A percentile compares a stretch with the other conserved stretches of the same genome.
These are phyloP conservation scores for Anisodus acutangulus DNA, from an alignment of 257 asterid genomes.

Conservation along the genomic window DNA sequence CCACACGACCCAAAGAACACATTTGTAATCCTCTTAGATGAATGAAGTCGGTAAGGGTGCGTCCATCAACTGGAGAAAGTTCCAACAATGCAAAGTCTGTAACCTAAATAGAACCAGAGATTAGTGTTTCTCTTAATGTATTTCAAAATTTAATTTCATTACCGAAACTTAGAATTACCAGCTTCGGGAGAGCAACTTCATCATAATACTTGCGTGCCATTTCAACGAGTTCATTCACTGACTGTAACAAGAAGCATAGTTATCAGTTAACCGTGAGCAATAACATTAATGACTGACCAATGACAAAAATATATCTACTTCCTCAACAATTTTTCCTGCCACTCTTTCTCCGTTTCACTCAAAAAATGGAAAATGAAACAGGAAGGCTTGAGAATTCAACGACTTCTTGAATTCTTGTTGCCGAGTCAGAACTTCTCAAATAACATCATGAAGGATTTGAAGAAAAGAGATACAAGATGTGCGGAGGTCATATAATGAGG, in stretches of 20 bases:
- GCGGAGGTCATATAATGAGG: background rate
- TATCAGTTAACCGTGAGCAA: constrained; percentile 6
- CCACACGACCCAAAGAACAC: constrained; percentile 97
- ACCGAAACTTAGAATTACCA: constrained; percentile 55
- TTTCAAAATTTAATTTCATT: constrained; percentile 30
- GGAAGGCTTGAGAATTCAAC: background rate
- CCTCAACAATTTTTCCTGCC: constrained; percentile 14
- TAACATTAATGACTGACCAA: constrained; percentile 32
- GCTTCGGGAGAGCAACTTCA: constrained; percentile 93
- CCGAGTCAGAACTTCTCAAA: background rate
- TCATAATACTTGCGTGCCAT: constrained; percentile 82
- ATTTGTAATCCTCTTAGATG: constrained; percentile 94
- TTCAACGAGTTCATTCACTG: constrained; percentile 80
- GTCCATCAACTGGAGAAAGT: constrained; percentile 99
- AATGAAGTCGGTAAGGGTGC: constrained; percentile 97
- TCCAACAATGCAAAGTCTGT: constrained; percentile 98
- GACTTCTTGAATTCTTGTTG: background rate
- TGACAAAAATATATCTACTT: background rate
- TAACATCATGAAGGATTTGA: background rate
- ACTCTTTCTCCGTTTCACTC: background rate
- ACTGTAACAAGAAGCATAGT: constrained; percentile 57
- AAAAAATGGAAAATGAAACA: constrained; percentile 12
- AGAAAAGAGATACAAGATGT: background rate
- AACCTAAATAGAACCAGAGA: constrained; percentile 60
- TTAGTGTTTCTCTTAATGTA: constrained; percentile 27